phyloP scores from a whole-genome alignment of 176 grass and related monocot species.

The Themeda triandra region DNA sequence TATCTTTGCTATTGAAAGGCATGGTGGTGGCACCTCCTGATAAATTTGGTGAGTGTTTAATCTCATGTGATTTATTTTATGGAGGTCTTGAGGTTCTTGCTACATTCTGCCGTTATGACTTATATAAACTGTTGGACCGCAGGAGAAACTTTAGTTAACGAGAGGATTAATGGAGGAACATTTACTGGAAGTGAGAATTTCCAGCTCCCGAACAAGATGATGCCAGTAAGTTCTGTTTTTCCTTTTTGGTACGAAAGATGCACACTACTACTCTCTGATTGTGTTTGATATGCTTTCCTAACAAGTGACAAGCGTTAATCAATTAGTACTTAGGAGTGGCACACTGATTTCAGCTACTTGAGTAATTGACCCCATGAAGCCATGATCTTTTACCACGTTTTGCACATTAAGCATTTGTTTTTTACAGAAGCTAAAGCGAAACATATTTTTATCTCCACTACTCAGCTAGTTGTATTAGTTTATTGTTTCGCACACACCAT shows the following conservation, averaged over 20 bases:
- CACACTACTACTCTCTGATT: not conserved
- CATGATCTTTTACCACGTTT: not conserved
- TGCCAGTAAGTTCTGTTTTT: conserved; percentile 62
- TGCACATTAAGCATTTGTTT: not conserved
- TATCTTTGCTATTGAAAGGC: conserved; percentile 96
- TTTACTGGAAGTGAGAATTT: conserved; percentile 87
- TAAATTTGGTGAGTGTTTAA: conserved; percentile 76
- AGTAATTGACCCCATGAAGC: not conserved
- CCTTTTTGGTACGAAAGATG: not conserved
- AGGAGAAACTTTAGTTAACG: conserved; percentile 84
- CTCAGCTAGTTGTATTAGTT: not conserved
- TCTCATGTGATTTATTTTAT: conserved; percentile 27
- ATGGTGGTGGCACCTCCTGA: conserved; percentile 95
- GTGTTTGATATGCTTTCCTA: too few relatives aligned
- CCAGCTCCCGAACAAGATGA: conserved; percentile 88
- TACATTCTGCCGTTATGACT: conserved; percentile 11
- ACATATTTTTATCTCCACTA: not conserved
- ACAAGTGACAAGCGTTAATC: too few relatives aligned
- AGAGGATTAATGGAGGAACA: conserved; percentile 78
- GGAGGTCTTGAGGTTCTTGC: conserved; percentile 9
- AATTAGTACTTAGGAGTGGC: not conserved
- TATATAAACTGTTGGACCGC: conserved; percentile 33
- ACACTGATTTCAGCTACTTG: not conserved
- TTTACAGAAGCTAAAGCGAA: not conserved
- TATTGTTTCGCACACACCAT: not conserved